Base-by-base conservation (phyloP, 495 filamentous ascomycete genomes). In the Glarea lozoyensis region DNA sequence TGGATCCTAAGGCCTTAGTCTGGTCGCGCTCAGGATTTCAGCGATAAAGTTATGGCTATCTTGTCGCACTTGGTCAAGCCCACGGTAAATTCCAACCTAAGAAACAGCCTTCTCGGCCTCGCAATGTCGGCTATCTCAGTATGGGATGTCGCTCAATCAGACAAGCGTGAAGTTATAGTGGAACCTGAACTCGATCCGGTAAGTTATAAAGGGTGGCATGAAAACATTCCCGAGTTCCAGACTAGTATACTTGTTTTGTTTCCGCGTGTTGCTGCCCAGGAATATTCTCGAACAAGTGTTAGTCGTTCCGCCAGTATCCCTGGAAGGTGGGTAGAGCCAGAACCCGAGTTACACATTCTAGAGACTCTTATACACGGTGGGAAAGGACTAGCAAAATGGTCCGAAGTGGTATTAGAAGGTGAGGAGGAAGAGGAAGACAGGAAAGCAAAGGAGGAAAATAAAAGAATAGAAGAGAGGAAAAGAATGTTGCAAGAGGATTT, bases 311-410 rank as follows among this genome's bases (percentile, higher is more conserved):
- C 25, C 25, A 29, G n/a, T 29, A 29, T 29, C 25, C 25, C 25
- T 29, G 25, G 25, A 29, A 7, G 25, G 25, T 29, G 25, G 25
- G 33, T 36, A 11, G 33, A 36, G 6, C 16, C 33, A 36, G 33
- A 36, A 15, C 6, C 33, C 10, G 33, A 36, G 16, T 11, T 11
- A 36, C 33, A 36, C 16, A 17, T 17, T 36, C 33, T 11, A 17
- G 33, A 36, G 33, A 36, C 33, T 36, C 16, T 7, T 36, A 36
- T 36, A 11, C 16, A 36, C 16, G 33, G 10, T 36, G 33, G 33
- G 10, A 17, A 36, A 11, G 33, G 33, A 36, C 33, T 16, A 10
- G 15, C 10, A 17, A 36, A 36, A 36, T 36, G 33, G 33, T 36
- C 33, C 6, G 33, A 36, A 17, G 10, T 36, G 33, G 33, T 36